Evolutionary conservation across 2,329 filamentous ascomycete species (phyloP).

Genomic region (Fonsecaea pedrosoi): DNA sequence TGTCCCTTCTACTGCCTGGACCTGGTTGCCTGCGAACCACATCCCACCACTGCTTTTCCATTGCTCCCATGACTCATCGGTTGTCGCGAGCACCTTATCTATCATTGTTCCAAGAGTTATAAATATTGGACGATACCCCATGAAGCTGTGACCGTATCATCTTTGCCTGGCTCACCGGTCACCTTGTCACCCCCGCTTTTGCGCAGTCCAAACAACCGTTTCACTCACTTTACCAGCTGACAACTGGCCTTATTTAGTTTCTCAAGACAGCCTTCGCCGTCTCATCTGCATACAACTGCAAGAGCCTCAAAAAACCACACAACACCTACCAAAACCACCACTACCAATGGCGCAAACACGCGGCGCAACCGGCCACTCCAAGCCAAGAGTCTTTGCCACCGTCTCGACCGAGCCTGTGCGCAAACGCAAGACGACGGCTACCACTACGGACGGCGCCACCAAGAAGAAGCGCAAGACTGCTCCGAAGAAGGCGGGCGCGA

Average conservation of each 20-base stretch:
- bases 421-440: slow-evolving; percentile 36
- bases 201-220: slow-evolving; percentile 9
- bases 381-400: slow-evolving; percentile 39
- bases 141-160: slow-evolving; percentile 28
- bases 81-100: slow-evolving; percentile 32
- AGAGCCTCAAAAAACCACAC: slow-evolving; percentile 4
- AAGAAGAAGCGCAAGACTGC: slow-evolving; percentile 28
- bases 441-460: slow-evolving; percentile 13
- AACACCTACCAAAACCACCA: slow-evolving; percentile 5
- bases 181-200: slow-evolving; percentile 25
- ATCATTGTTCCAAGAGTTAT: background rate
- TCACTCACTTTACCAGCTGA: slow-evolving; percentile 23
- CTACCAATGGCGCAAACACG: slow-evolving; percentile 42
- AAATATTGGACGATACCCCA: slow-evolving; percentile 9
- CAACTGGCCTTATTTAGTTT: slow-evolving; percentile 11
- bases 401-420: slow-evolving; percentile 37
- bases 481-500: slow-evolving; percentile 11
- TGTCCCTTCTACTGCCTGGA: slow-evolving; percentile 11
- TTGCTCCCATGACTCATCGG: slow-evolving; percentile 28
- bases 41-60: slow-evolving; percentile 25
- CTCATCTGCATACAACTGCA: background rate
- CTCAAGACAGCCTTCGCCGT: background rate
- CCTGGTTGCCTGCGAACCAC: slow-evolving; percentile 33
- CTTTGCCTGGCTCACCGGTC: slow-evolving; percentile 7
- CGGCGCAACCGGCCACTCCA: slow-evolving; percentile 41